Base-by-base conservation (phyloP, 2,329 filamentous ascomycete genomes). In the Hymenotorrendiella dingleyae region DNA sequence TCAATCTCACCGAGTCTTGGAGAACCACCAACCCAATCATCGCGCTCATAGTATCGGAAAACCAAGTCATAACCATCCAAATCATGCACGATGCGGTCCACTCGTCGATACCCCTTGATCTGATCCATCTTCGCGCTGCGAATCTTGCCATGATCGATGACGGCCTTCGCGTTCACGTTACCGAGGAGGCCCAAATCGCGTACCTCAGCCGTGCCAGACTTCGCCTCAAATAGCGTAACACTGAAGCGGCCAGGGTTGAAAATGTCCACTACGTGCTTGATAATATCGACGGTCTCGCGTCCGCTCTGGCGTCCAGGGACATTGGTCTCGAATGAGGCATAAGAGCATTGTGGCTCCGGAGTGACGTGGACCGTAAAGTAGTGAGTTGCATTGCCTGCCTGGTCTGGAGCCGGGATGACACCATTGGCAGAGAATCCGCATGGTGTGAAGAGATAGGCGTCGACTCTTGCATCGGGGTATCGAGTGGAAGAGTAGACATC, bases 331-430 rank as follows among this genome's bases (percentile, higher is more conserved):
- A 98, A 98, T 2, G 89, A 96, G 26, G 93, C 93, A 64, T 94
- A 98, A 4, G 90, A 96, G 72, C 91, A 98, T 59, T 95, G 82
- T 11, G 91, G 88, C 72, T 98, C 93, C 0, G 93, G 93, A 0
- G 93, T 98, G 53, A 98, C 93, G 62, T 98, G 93, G 19, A 98
- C 93, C 1, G 91, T 98, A 68, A 96, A 98, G 70, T 98, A 98
- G 67, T 97, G 89, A 60, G 46, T 72, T 67, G 62, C 68, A 37
- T 55, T 60, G 52, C 62, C 70, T 24, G 68, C 67, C 40, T 72
- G 69, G 11, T 76, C 69, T 0, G 86, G 81, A 36, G 88, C 82
- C 6, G 93, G 93, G 30, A 98, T 78, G 16, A 98, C 90, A 40
- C 89, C 93, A 60, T 98, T 98, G 63, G 93, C 93, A 6, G 90